Conservation (phyloP, 1,284 basidiomycete genomes). For the Marasmius fiardii region DNA sequence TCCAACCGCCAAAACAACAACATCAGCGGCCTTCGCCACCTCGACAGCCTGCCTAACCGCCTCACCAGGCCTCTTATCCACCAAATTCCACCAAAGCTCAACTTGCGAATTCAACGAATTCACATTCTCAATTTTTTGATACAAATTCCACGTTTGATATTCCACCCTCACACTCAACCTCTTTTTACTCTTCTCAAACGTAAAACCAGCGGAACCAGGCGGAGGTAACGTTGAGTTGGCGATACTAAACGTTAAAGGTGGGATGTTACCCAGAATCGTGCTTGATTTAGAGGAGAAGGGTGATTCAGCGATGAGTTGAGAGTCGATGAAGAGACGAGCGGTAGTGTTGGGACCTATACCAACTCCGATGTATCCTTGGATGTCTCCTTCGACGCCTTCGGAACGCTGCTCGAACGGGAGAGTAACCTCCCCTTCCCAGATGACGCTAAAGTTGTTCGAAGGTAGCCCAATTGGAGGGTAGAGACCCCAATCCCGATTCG, state of each 20-base stretch:
- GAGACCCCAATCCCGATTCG: constrained; percentile 27
- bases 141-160: constrained; percentile 24
- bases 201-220: constrained; percentile 20
- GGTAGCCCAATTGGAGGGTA: constrained; percentile 26
- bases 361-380: constrained; percentile 19
- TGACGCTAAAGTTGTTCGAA: constrained; percentile 28
- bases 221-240: constrained; percentile 21
- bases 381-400: constrained; percentile 18
- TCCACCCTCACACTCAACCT: constrained; percentile 21
- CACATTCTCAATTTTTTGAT: constrained; percentile 25
- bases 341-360: constrained; percentile 11
- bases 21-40: constrained; percentile 22
- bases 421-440: constrained; percentile 25
- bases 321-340: constrained; percentile 10
- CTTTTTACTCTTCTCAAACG: constrained; percentile 19
- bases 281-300: constrained; percentile 17
- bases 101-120: constrained; percentile 25
- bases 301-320: constrained; percentile 15
- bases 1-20: constrained; percentile 26
- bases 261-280: constrained; percentile 26
- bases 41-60: constrained; percentile 23
- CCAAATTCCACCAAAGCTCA: constrained; percentile 27
- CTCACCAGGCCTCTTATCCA: constrained; percentile 18
- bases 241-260: constrained; percentile 15
- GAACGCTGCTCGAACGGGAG: constrained; percentile 21